A percentile compares a stretch with the other conserved stretches of the same genome.
phyloP scores from a whole-genome alignment of 208 protist species.

The Vickermania spadyakhi region DNA sequence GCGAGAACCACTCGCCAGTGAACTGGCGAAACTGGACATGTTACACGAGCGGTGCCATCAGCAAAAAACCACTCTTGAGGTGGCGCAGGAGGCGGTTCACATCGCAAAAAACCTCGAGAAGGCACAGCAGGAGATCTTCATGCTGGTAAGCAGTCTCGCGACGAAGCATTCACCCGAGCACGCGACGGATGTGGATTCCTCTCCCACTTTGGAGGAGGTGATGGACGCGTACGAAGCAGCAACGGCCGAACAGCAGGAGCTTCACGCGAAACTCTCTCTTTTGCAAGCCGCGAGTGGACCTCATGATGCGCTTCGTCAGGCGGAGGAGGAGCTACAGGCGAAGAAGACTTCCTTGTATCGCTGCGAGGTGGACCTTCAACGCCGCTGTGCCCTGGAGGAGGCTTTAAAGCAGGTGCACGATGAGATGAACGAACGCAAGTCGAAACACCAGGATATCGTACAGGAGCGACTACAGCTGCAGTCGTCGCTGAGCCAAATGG shows the following conservation, averaged over 20 bases:
- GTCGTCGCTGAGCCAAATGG: conserved; percentile 18
- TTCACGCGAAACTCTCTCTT: not conserved
- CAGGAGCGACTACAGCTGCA: not conserved
- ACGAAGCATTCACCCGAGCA: not conserved
- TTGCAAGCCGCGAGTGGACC: not conserved
- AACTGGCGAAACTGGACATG: conserved; percentile 9
- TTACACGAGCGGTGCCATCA: conserved; percentile 8
- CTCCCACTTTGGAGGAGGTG: too few relatives aligned
- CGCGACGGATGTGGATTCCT: not conserved
- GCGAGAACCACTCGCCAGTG: conserved; percentile 10
- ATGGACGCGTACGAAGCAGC: not conserved
- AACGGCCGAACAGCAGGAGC: not conserved
- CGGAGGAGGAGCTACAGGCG: not conserved
- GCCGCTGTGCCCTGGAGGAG: not conserved
- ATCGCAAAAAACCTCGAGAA: not conserved
- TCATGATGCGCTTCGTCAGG: not conserved
- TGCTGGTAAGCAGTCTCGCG: not conserved
- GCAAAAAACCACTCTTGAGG: not conserved
- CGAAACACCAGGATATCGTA: not conserved
- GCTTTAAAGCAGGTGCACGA: not conserved
- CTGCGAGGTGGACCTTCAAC: not conserved
- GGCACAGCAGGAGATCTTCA: not conserved
- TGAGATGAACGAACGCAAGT: not conserved
- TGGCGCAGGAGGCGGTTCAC: not conserved
- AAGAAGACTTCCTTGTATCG: not conserved